Percentiles rank a stretch among this genome's conserved stretches.
Evolutionary conservation across 768 basidiomycete genomes (phyloP).

Genomic region (Rhizopogon vinicolor): DNA sequence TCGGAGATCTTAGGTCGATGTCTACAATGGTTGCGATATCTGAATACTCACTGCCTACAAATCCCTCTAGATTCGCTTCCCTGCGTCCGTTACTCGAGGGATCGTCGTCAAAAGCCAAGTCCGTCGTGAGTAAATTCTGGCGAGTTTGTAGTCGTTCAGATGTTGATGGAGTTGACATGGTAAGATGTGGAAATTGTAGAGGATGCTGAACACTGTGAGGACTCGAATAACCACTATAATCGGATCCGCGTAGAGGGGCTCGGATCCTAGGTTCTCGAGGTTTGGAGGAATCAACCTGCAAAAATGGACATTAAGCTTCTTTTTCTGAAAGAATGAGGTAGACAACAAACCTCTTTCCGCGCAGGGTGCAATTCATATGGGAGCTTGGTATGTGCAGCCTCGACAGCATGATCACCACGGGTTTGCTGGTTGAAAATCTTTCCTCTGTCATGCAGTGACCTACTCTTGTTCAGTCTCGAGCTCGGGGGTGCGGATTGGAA

Average conservation of each 20-base stretch:
- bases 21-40: background rate
- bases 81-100: background rate
- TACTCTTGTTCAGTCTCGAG: slow-evolving; percentile 21
- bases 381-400: too few relatives aligned
- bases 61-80: background rate
- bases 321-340: background rate
- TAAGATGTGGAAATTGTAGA: background rate
- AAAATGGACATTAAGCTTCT: slow-evolving; percentile 5
- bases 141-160: background rate
- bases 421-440: background rate
- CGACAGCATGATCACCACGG: background rate
- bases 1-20: background rate
- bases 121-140: background rate
- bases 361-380: background rate
- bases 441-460: slow-evolving; percentile 19
- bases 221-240: background rate
- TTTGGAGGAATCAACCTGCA: background rate
- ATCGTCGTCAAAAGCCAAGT: background rate
- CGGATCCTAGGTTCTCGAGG: background rate
- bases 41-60: too few relatives aligned
- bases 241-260: background rate
- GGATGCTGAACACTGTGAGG: background rate
- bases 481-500: background rate
- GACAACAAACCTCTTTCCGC: background rate
- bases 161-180: background rate